Base-by-base conservation (phyloP, 1,284 basidiomycete species). In the Ustanciosporium gigantosporum region DNA sequence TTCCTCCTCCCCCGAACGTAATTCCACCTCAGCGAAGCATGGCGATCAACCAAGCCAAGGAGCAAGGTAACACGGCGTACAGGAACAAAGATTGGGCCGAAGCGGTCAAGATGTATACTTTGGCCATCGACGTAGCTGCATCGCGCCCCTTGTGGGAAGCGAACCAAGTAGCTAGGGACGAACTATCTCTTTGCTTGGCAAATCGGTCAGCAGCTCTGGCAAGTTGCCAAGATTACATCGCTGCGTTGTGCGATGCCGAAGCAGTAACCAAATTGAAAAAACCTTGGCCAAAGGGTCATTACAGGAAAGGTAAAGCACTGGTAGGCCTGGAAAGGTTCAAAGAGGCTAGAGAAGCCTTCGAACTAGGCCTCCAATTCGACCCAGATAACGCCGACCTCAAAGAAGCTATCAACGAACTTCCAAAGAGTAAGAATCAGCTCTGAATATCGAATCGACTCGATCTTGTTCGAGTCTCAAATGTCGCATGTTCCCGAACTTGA, bases 271-370 rank as follows among this genome's bases (percentile, higher is more conserved):
- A 85, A 61, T 80, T 96, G 46, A 89, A 90, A 77, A 83, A 87
- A 49, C 86, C 86, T 22, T 98, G 94, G 94, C 86, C 87, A 68
- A 97, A 97, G 78, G 94, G 92, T 0, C 91, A 97, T 78, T 95
- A 94, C 82, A 83, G 94, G 61, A 94, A 87, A 68, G 90, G 88
- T 3, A 89, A 88, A 77, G 91, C 94, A 0, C 81, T 97, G 36
- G 81, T 88, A 4, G 90, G 85, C n/a, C 81, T 98, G 46, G 82
- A 83, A 13, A 81, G 83, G 37, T 80, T 84, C 43, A 81, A 86
- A 27, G 91, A 95, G 43, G 93, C 92, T 3, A 84, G 84, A 58
- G 89, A 93, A 37, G 88, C 91, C 3, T 81, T 91, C 47, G 82
- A 86, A 59, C 82, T 92, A 13, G 93, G 93, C 0, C 78, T 96